These are phyloP conservation scores for Metschnikowia lachancei DNA, from an alignment of 805 yeast species.

Conservation along the genomic window DNA sequence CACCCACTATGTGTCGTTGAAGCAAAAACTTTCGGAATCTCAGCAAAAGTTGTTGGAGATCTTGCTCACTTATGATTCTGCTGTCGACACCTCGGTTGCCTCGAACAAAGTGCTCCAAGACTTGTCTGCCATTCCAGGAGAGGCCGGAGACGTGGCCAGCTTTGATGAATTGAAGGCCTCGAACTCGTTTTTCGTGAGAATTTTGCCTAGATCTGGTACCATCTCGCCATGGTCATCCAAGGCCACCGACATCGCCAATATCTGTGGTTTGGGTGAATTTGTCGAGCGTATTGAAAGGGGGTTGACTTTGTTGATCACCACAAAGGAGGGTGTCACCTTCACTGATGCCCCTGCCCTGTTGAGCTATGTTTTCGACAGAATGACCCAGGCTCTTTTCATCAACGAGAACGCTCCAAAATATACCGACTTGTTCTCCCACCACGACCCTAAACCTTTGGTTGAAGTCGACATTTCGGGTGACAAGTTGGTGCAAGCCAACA, in stretches of 20 bases:
- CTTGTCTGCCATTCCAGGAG: slow-evolving; percentile 28
- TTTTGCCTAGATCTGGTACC: slow-evolving; percentile 91
- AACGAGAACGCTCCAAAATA: slow-evolving; percentile 60
- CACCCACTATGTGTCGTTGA: slow-evolving; percentile 75
- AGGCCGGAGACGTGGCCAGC: slow-evolving; percentile 15
- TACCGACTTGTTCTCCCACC: slow-evolving; percentile 73
- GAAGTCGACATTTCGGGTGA: slow-evolving; percentile 63
- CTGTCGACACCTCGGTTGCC: slow-evolving; percentile 52
- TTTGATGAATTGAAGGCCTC: slow-evolving; percentile 11
- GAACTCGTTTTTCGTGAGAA: slow-evolving; percentile 57
- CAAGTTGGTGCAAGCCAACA: slow-evolving; percentile 73
- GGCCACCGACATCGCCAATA: slow-evolving; percentile 91
- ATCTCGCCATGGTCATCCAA: slow-evolving; percentile 99
- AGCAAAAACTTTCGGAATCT: slow-evolving; percentile 34
- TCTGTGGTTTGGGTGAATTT: slow-evolving; percentile 72
- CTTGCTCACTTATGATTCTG: slow-evolving; percentile 72
- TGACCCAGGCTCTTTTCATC: slow-evolving; percentile 76
- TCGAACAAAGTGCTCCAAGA: slow-evolving; percentile 41
- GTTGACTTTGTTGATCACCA: slow-evolving; percentile 59
- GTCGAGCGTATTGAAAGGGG: slow-evolving; percentile 93
- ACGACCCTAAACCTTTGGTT: slow-evolving; percentile 79
- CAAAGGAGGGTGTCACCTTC: slow-evolving; percentile 60
- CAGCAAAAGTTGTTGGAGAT: slow-evolving; percentile 51
- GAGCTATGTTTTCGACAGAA: slow-evolving; percentile 80
- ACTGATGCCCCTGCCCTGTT: slow-evolving; percentile 52